Evolutionary conservation across 192 early-diverging fungal species (phyloP), one percentile per base, ranked within the genome.

Genomic region (Dissophora globulifera): DNA sequence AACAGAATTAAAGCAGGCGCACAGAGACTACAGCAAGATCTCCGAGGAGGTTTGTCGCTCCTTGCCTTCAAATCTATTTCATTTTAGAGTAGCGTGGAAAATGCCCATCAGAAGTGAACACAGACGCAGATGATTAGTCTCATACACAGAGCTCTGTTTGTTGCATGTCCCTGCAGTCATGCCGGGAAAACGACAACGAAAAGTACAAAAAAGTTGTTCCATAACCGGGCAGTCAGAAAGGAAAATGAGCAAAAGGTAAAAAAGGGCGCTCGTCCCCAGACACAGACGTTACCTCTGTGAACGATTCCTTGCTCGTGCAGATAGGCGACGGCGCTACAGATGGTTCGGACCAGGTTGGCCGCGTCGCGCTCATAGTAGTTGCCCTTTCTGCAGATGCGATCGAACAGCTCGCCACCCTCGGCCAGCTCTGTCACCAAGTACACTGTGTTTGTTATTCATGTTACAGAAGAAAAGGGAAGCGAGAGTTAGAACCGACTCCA

Each of bases 341-440:
- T 87, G 40, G 88, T 91, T 27, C 83, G 80, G 32, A 98, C 85
- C 43, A 97, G 87, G 35, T 86, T 57, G 9, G 92, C 91, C 3
- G 94, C 95, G 60, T 96, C 94, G 4, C 78, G 57, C 76, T 99
- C 97, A 61, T 82, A 85, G 50, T 92, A 92, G 54, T 58, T 87
- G 48, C 75, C 89, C 81, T 86, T 85, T 49, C 76, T 84, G 67
- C 78, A 87, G 53, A 99, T 92, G 31, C 92, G 83, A 65, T 97
- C 93, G 76, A 97, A 98, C 27, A 99, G 80, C 80, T 99, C 97
- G 23, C 96, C 96, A 31, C 97, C 97, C 7, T 84, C 85, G 29
- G 89, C 91, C 47, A 91, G 78, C 63, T 93, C 93, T 10, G 87
- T 92, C 15, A 95, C 86, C 33, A 95, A 61, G 59, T 95, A 95